Conservation (phyloP, 2,329 filamentous ascomycete species). For the Colletotrichum musicola region DNA sequence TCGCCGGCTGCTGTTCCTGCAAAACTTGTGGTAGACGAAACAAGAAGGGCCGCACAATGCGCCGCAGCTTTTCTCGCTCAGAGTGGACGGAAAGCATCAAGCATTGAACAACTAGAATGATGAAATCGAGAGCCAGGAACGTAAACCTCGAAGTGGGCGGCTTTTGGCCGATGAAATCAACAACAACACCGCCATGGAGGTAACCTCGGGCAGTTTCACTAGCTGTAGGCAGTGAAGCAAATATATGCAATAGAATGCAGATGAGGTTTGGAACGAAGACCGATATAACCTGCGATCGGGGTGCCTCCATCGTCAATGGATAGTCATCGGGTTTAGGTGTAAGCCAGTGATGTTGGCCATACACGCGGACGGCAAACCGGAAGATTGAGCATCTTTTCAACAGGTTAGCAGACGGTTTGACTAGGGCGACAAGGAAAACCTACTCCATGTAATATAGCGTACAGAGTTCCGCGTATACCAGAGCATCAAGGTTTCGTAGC, state of each 20-base stretch:
- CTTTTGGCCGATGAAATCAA: conserved; percentile 77
- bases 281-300: conserved; percentile 67
- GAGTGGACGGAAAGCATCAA: conserved; percentile 74
- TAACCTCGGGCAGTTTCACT: conserved; percentile 74
- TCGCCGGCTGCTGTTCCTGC: conserved; percentile 14
- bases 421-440: conserved; percentile 40
- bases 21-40: conserved; percentile 27
- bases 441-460: conserved; percentile 80
- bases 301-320: conserved; percentile 67
- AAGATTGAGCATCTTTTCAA: conserved; percentile 71
- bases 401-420: conserved; percentile 35
- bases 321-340: conserved; percentile 72
- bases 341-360: conserved; percentile 73
- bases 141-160: conserved; percentile 69
- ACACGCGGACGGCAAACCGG: conserved; percentile 69
- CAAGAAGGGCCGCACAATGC: conserved; percentile 44
- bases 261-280: conserved; percentile 70
- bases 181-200: conserved; percentile 74
- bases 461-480: conserved; percentile 75
- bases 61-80: conserved; percentile 69
- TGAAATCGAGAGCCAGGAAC: conserved; percentile 67
- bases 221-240: conserved; percentile 67
- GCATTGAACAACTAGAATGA: conserved; percentile 70
- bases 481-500: conserved; percentile 70
- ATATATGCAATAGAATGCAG: conserved; percentile 71